Conservation (phyloP, 139 green algal genomes). For the Closterium sp. region DNA sequence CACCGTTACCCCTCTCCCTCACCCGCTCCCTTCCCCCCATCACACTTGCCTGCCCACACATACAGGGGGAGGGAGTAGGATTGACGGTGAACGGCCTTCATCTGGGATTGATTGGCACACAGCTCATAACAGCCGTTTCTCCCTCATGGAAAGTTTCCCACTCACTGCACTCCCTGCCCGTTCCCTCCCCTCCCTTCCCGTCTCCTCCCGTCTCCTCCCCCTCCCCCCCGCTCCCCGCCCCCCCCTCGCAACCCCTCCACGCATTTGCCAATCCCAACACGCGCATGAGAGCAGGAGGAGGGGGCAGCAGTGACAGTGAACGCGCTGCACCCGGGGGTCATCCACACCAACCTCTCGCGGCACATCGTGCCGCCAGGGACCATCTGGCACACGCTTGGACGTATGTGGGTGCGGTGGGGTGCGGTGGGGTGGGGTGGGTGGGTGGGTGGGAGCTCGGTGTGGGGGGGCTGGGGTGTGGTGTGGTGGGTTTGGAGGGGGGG, state of each 20-base stretch:
- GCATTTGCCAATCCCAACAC: not conserved
- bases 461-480: not conserved
- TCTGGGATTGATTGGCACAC: too few relatives aligned
- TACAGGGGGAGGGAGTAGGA: too few relatives aligned
- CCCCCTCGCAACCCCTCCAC: not conserved
- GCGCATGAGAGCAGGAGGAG: not conserved
- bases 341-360: conserved; percentile 64
- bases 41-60: too few relatives aligned
- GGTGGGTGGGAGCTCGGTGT: not conserved
- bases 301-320: conserved; percentile 62
- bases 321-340: conserved; percentile 77
- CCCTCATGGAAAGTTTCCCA: too few relatives aligned
- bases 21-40: too few relatives aligned
- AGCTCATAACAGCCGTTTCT: too few relatives aligned
- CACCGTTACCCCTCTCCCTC: too few relatives aligned
- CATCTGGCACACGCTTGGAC: not conserved
- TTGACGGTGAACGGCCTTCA: too few relatives aligned
- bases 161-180: too few relatives aligned
- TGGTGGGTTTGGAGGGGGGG: not conserved
- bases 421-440: not conserved
- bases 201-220: not conserved
- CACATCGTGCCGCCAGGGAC: not conserved
- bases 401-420: not conserved
- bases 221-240: not conserved
- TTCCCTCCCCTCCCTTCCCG: too few relatives aligned